Evolutionary conservation across 1,284 basidiomycete species (phyloP).

Genomic region (Ceratorhiza oryzae-sativae): DNA sequence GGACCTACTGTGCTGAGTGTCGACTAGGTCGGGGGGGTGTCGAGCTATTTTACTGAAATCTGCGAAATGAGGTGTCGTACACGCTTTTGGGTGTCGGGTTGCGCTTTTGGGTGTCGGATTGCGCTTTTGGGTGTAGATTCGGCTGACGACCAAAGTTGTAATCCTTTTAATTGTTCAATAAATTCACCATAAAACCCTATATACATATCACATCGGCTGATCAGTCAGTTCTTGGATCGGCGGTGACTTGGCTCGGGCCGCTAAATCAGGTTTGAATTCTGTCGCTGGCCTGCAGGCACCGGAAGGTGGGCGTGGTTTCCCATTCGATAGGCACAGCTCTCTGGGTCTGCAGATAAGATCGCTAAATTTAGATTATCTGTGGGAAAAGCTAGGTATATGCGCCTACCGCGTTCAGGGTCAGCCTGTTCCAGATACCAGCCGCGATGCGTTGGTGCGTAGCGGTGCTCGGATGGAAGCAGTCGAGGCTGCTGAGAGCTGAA

Average conservation of each 20-base stretch:
- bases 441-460: constrained; percentile 51
- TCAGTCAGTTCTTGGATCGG: too few relatives aligned
- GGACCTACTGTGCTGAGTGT: background rate
- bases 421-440: constrained; percentile 52
- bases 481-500: constrained; percentile 49
- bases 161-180: background rate
- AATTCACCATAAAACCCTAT: background rate
- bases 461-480: constrained; percentile 54
- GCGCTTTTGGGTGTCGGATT: too few relatives aligned
- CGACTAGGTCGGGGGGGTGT: background rate
- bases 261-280: constrained; percentile 44
- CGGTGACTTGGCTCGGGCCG: background rate
- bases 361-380: constrained; percentile 27
- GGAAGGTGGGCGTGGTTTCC: constrained; percentile 48
- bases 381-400: background rate
- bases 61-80: too few relatives aligned
- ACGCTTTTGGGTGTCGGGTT: too few relatives aligned
- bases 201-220: too few relatives aligned
- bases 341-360: constrained; percentile 42
- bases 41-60: background rate
- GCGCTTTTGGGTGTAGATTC: too few relatives aligned
- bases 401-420: constrained; percentile 48
- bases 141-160: too few relatives aligned
- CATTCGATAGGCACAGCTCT: constrained; percentile 49
- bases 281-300: constrained; percentile 51